Evolutionary conservation across 1,284 basidiomycete genomes (phyloP), one percentile per base, ranked within the genome.

Genomic region (Rhizoctonia solani): DNA sequence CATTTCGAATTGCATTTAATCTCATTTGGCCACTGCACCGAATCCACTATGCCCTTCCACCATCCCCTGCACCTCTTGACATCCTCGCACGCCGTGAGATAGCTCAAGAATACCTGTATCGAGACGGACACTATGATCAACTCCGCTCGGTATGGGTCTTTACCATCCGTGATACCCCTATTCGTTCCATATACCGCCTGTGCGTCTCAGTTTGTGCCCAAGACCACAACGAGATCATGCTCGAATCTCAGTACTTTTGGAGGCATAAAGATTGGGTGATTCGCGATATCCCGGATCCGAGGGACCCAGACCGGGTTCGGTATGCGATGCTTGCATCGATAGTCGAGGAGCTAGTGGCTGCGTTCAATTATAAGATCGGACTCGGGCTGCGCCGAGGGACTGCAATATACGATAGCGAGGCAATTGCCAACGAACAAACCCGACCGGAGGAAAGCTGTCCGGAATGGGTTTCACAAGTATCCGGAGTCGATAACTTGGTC

Each of bases 131-230:
- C 27, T 67, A 67, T 27, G 44, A 55, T 27, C 66, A 56, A 41
- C 54, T 67, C 25, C 66, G 66, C 19, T 58, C 54, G 14, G 49
- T 67, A 29, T 67, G 66, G 66, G 19, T 58, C 5, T 67, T 67
- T 25, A 67, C 55, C 8, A 42, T 55, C 23, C 44, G 66, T 27
- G 66, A 67, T 32, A 67, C 66, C 11, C 54, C 66, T 16, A 27
- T 58, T n/a, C 66, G 66, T 23, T 52, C 66, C 6, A 21, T 67
- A 23, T 67, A 67, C 32, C 66, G 66, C 4, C 54, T 67, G 21
- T 67, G 49, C 23, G 66, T 58, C 2, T 67, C 54, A 14, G 50
- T 42, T n/a, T 55, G 34, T 23, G 47, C 66, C 2, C 54, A 67
- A 46, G 54, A 58, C 30, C 54, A 58, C 21, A 39, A 41, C 46